phyloP scores from a whole-genome alignment of 2,329 filamentous ascomycete genomes.

The Ceratocystis colombiana region DNA sequence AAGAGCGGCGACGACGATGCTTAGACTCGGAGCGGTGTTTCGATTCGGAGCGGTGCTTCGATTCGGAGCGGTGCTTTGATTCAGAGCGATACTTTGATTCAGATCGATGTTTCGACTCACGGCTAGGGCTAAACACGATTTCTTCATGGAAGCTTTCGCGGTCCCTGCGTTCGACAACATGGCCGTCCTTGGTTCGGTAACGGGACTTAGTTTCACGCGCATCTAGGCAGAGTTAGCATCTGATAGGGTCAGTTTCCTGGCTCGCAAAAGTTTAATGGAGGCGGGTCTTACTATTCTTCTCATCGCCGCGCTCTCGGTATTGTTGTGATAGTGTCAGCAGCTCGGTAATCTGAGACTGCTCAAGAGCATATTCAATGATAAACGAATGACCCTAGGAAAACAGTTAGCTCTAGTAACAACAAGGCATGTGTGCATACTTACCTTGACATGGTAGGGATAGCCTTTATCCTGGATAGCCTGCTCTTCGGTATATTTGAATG shows the following conservation, averaged over 20 bases:
- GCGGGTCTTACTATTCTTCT: background rate
- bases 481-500: slow-evolving; percentile 66
- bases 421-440: slow-evolving; percentile 34
- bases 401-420: slow-evolving; percentile 21
- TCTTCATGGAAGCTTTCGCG: slow-evolving; percentile 25
- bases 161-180: slow-evolving; percentile 21
- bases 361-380: slow-evolving; percentile 72
- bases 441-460: slow-evolving; percentile 81
- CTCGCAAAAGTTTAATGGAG: background rate
- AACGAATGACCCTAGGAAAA: slow-evolving; percentile 61
- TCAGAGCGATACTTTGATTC: slow-evolving; percentile 1
- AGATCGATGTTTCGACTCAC: slow-evolving; percentile 2
- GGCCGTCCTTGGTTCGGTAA: slow-evolving; percentile 20
- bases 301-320: slow-evolving; percentile 50
- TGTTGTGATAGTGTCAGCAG: slow-evolving; percentile 73
- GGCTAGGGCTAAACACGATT: slow-evolving; percentile 19
- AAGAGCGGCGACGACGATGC: background rate
- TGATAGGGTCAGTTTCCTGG: background rate
- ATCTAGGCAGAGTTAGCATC: slow-evolving; percentile 5
- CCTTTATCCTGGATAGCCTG: slow-evolving; percentile 72
- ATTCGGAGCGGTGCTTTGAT: slow-evolving; percentile 2
- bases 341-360: slow-evolving; percentile 85
- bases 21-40: background rate
- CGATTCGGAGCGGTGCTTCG: background rate
- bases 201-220: slow-evolving; percentile 15